phyloP scores from a whole-genome alignment of 202 grass and related monocot genomes.

The Zizania palustris region DNA sequence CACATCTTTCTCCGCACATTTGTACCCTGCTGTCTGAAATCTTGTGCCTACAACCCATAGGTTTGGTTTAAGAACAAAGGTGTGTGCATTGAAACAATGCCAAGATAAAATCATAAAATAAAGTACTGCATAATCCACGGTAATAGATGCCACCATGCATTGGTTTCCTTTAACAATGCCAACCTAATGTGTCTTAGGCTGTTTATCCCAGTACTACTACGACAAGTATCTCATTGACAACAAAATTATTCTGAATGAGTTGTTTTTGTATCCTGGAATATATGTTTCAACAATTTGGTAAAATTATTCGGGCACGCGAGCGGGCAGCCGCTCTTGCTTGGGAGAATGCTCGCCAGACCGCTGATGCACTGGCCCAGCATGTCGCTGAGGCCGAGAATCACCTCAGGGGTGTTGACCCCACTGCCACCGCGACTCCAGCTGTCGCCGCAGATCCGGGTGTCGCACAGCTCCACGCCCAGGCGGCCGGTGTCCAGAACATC shows the following conservation, averaged over 20 bases:
- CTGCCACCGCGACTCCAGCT: no score
- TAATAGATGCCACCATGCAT: no score
- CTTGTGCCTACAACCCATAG: constrained; percentile 51
- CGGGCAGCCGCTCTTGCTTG: no score
- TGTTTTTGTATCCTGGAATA: background rate
- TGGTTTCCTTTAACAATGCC: background rate
- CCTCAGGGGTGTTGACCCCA: no score
- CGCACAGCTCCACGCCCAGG: no score
- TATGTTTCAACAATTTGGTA: constrained; percentile 2
- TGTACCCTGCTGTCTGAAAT: constrained; percentile 62
- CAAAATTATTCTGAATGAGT: background rate
- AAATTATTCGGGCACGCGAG: no score
- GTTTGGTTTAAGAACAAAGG: background rate
- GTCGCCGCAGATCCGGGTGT: no score
- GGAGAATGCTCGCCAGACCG: no score
- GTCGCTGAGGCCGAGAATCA: no score
- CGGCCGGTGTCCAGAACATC: no score
- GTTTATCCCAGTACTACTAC: background rate
- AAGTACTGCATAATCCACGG: background rate
- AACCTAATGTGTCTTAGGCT: background rate
- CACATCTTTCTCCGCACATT: constrained; percentile 77
- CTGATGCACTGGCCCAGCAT: no score
- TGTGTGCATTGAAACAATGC: background rate
- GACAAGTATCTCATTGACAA: background rate
- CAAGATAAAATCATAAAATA: background rate